phyloP scores from a whole-genome alignment of 306 rosid species.

The Citrullus amarus region DNA sequence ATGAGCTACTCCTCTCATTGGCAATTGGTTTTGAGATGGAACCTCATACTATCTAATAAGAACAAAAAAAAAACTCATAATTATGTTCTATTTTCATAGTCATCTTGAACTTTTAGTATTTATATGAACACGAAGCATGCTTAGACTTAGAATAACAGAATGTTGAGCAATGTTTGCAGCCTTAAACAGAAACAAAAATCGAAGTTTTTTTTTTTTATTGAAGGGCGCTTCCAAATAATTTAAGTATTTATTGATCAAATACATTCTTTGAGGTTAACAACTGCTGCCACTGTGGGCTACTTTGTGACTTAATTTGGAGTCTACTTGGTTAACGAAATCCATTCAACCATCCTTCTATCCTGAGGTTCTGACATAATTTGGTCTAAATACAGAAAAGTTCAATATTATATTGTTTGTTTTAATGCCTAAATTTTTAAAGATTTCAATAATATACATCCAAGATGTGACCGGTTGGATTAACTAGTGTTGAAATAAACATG shows the following conservation, averaged over 20 bases:
- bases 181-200: not conserved
- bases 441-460: not conserved
- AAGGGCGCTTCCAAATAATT: not conserved
- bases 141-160: not conserved
- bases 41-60: no score
- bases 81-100: not conserved
- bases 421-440: not conserved
- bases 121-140: not conserved
- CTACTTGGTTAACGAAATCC: not conserved
- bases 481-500: not conserved
- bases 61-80: no score
- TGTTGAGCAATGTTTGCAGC: not conserved
- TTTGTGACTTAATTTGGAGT: not conserved
- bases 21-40: no score
- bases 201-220: not conserved
- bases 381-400: not conserved
- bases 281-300: not conserved
- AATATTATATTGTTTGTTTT: not conserved
- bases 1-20: no score
- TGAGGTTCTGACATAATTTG: not conserved
- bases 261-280: not conserved
- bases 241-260: not conserved
- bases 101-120: not conserved
- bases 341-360: not conserved
- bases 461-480: not conserved